Evolutionary conservation across 108 stramenopile species (phyloP).

Genomic region (Tribonema minus): DNA sequence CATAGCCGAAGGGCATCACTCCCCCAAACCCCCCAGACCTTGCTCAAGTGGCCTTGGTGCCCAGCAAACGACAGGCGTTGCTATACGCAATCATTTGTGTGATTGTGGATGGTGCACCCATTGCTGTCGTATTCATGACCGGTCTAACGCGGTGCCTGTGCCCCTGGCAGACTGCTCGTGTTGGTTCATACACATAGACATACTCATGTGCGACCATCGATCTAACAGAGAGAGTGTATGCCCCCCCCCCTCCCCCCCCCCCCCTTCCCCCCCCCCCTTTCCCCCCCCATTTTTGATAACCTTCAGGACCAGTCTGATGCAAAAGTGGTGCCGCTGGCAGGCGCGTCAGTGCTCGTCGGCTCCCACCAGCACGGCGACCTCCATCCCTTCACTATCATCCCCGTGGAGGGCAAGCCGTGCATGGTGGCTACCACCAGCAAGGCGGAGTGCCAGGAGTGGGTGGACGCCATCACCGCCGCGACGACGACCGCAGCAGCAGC

Average conservation of each 20-base stretch:
- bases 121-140: too few relatives aligned
- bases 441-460: not conserved
- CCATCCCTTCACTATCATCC: not conserved
- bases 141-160: too few relatives aligned
- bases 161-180: too few relatives aligned
- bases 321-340: not conserved
- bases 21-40: too few relatives aligned
- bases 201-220: not conserved
- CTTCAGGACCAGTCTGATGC: not conserved
- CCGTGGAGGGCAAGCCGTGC: not conserved
- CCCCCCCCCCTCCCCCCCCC: not conserved
- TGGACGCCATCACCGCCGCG: not conserved
- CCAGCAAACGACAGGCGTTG: too few relatives aligned
- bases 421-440: not conserved
- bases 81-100: too few relatives aligned
- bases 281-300: not conserved
- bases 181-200: too few relatives aligned
- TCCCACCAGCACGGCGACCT: not conserved
- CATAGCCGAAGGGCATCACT: too few relatives aligned
- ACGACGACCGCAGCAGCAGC: not conserved
- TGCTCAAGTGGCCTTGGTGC: too few relatives aligned
- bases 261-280: not conserved
- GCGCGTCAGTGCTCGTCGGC: not conserved
- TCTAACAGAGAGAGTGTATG: not conserved
- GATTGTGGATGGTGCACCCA: too few relatives aligned